phyloP scores from a whole-genome alignment of 768 basidiomycete species.

The Dioszegia aurantiaca region DNA sequence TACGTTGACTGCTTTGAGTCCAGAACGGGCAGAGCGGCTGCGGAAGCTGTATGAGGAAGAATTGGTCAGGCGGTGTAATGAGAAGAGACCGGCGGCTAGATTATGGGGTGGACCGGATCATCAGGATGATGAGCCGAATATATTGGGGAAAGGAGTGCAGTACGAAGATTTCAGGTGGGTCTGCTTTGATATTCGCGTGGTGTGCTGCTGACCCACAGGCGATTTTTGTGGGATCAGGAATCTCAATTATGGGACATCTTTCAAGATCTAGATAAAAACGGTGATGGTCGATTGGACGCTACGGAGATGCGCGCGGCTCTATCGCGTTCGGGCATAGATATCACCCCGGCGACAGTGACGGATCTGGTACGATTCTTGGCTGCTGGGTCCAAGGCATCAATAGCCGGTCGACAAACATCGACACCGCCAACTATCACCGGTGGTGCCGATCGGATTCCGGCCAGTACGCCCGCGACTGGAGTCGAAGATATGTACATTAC shows the following conservation, averaged over 20 bases:
- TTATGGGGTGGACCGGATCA: slow-evolving; percentile 51
- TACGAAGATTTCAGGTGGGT: slow-evolving; percentile 52
- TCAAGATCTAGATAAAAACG: slow-evolving; percentile 84
- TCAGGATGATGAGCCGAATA: slow-evolving; percentile 37
- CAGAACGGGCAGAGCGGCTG: slow-evolving; percentile 63
- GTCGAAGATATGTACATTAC: slow-evolving; percentile 59
- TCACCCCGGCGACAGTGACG: slow-evolving; percentile 66
- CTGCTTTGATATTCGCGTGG: neutral
- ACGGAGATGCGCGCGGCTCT: slow-evolving; percentile 65
- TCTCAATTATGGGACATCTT: slow-evolving; percentile 84
- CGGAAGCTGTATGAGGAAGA: slow-evolving; percentile 74
- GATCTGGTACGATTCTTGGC: slow-evolving; percentile 81
- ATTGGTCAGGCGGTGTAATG: slow-evolving; percentile 57
- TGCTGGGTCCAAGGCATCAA: slow-evolving; percentile 57
- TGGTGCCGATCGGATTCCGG: neutral
- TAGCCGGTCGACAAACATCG: slow-evolving; percentile 52
- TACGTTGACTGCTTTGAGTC: slow-evolving; percentile 54
- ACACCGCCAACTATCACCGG: slow-evolving; percentile 1
- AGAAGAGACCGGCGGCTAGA: slow-evolving; percentile 44
- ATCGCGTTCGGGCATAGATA: slow-evolving; percentile 69
- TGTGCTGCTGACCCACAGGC: slow-evolving; percentile 23
- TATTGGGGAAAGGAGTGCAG: slow-evolving; percentile 46
- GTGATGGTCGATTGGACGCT: slow-evolving; percentile 76
- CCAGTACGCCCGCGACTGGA: neutral
- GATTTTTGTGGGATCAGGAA: slow-evolving; percentile 52